Evolutionary conservation across 768 basidiomycete species (phyloP).

Genomic region (Tricholomella constricta): DNA sequence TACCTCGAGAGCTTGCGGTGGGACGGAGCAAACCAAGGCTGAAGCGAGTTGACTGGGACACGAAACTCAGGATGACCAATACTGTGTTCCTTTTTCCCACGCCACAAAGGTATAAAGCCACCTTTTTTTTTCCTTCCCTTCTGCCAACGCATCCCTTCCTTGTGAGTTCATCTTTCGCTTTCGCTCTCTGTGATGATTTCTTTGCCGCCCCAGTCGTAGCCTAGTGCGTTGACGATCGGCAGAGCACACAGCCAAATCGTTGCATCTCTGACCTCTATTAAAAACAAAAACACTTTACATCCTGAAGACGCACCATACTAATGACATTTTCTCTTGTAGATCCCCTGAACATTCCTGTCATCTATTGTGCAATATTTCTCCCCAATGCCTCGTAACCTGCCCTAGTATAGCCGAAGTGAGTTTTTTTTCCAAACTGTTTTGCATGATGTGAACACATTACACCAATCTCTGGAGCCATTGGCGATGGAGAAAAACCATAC

Average conservation of each 20-base stretch:
- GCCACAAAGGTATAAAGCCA: conserved; percentile 13
- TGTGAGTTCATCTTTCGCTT: conserved; percentile 30
- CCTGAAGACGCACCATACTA: neutral
- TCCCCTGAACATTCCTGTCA: too few species aligned
- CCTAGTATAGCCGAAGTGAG: conserved; percentile 9
- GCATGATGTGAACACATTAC: conserved; percentile 47
- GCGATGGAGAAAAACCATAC: conserved; percentile 45
- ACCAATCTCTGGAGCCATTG: conserved; percentile 45
- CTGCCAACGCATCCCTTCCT: conserved; percentile 3
- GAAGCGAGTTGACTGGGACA: conserved; percentile 1
- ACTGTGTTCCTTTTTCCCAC: conserved; percentile 32
- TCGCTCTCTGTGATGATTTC: conserved; percentile 54
- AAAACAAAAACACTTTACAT: too few species aligned
- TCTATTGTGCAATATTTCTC: too few species aligned
- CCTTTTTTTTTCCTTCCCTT: conserved; percentile 23
- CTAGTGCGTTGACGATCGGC: conserved; percentile 61
- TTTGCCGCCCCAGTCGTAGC: conserved; percentile 81
- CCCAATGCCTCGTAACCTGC: too few species aligned
- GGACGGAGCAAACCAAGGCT: conserved; percentile 4
- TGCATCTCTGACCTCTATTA: conserved; percentile 57
- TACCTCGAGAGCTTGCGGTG: conserved; percentile 32
- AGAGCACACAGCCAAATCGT: conserved; percentile 69
- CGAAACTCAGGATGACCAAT: conserved; percentile 31
- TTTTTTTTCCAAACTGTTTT: conserved; percentile 10
- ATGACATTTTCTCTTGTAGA: neutral